A percentile compares a stretch with the other conserved stretches of the same genome.
Evolutionary conservation across 768 basidiomycete genomes (phyloP).

Genomic region (Neoboletus magnificus): DNA sequence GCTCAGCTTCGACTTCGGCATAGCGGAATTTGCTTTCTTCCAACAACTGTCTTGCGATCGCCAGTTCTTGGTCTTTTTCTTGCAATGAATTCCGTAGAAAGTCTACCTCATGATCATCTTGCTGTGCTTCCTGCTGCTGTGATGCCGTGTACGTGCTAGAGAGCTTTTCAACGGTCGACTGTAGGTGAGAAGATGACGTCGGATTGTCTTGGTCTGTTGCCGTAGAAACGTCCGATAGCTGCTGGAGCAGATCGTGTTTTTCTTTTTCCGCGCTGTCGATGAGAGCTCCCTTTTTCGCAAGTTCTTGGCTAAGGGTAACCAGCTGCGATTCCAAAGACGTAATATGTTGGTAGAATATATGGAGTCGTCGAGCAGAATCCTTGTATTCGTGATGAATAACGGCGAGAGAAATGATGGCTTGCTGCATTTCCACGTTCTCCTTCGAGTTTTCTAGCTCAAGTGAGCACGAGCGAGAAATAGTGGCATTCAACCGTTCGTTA

Average conservation of each 20-base stretch:
- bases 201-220: neutral
- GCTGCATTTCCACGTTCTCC: slow-evolving; percentile 7
- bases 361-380: slow-evolving; percentile 11
- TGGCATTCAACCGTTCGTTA: slow-evolving; percentile 5
- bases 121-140: neutral
- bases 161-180: slow-evolving; percentile 1
- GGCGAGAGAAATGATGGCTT: slow-evolving; percentile 26
- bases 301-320: slow-evolving; percentile 11
- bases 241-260: slow-evolving; percentile 9
- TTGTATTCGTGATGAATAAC: slow-evolving; percentile 18
- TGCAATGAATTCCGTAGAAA: slow-evolving; percentile 38
- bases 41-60: slow-evolving; percentile 33
- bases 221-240: slow-evolving; percentile 4
- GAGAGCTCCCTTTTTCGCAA: slow-evolving; percentile 7
- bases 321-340: slow-evolving; percentile 20
- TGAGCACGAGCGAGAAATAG: slow-evolving; percentile 5
- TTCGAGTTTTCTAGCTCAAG: slow-evolving; percentile 10
- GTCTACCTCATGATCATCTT: slow-evolving; percentile 28
- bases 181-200: neutral
- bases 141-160: neutral
- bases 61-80: slow-evolving; percentile 33
- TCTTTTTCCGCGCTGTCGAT: slow-evolving; percentile 8
- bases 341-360: neutral
- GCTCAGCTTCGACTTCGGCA: slow-evolving; percentile 30
- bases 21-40: slow-evolving; percentile 35